Percentiles rank a stretch among this genome's conserved stretches.
Evolutionary conservation across 805 yeast genomes (phyloP).

Genomic region (Zygosaccharomyces lentus): DNA sequence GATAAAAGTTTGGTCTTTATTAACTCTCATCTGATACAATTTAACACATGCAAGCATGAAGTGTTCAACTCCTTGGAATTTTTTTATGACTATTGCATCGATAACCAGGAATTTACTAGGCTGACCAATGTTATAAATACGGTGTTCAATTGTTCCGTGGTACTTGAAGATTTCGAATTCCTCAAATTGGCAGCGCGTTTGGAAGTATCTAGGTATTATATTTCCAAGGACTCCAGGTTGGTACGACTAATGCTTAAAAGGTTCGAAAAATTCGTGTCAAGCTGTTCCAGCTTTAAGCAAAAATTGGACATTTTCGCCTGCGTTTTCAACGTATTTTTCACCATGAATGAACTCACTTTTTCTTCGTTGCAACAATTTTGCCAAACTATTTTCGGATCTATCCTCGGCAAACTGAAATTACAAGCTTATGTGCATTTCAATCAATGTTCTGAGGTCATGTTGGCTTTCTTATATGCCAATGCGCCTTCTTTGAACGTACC

Average conservation of each 20-base stretch:
- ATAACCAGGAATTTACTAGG: slow-evolving; percentile 21
- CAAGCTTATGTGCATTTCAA: slow-evolving; percentile 10
- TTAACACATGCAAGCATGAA: background rate
- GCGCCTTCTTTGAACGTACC: slow-evolving; percentile 7
- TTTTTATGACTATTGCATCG: slow-evolving; percentile 20
- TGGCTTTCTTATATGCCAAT: slow-evolving; percentile 19
- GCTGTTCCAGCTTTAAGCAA: slow-evolving; percentile 8
- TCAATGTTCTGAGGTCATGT: slow-evolving; percentile 28
- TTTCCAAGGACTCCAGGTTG: slow-evolving; percentile 1
- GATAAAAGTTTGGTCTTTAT: slow-evolving; percentile 23
- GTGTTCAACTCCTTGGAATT: slow-evolving; percentile 7
- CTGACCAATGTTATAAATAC: slow-evolving; percentile 28
- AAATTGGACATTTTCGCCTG: slow-evolving; percentile 17
- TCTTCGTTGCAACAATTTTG: slow-evolving; percentile 15
- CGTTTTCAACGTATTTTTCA: slow-evolving; percentile 22
- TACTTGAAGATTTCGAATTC: slow-evolving; percentile 10
- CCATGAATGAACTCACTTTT: slow-evolving; percentile 10
- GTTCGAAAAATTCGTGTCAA: slow-evolving; percentile 23
- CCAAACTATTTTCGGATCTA: slow-evolving; percentile 12
- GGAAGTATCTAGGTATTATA: slow-evolving; percentile 10
- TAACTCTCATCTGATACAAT: slow-evolving; percentile 14
- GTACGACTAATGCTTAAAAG: slow-evolving; percentile 10
- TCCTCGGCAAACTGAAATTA: slow-evolving; percentile 14
- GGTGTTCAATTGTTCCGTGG: slow-evolving; percentile 26
- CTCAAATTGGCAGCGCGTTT: slow-evolving; percentile 11